These are phyloP conservation scores for Dendrobium huoshanense DNA, from an alignment of 106 monocot species.

Conservation along the genomic window DNA sequence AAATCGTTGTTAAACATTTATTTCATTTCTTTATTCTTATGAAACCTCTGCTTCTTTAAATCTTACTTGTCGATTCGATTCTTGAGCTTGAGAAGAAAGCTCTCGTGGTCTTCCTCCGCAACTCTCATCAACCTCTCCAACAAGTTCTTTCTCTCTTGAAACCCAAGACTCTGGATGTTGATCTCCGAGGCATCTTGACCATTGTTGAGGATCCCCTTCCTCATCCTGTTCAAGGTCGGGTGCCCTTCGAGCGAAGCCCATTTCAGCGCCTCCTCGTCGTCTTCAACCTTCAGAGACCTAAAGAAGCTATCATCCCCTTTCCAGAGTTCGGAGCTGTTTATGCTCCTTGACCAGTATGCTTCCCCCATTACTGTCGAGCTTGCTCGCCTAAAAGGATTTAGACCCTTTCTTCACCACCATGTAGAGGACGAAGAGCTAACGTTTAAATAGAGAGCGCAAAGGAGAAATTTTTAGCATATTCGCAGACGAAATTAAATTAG, in stretches of 20 bases:
- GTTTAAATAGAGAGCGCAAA: no score
- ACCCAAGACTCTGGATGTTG: slow-evolving; percentile 14
- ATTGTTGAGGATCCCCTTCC: slow-evolving; percentile 4
- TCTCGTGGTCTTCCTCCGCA: slow-evolving; percentile 30
- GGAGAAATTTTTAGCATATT: no score
- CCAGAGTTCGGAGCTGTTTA: neutral
- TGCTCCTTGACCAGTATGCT: neutral
- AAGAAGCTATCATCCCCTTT: slow-evolving; percentile 9
- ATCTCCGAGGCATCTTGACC: slow-evolving; percentile 7
- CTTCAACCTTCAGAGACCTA: neutral
- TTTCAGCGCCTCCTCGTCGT: slow-evolving; percentile 24
- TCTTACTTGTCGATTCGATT: slow-evolving; percentile 24
- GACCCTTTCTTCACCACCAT: no score
- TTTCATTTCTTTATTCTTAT: neutral
- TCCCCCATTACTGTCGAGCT: neutral
- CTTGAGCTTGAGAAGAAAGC: slow-evolving; percentile 27
- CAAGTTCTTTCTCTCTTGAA: slow-evolving; percentile 23
- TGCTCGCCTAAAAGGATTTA: neutral
- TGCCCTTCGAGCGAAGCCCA: slow-evolving; percentile 24
- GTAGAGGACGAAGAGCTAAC: no score
- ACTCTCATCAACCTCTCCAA: slow-evolving; percentile 21
- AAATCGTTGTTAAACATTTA: neutral
- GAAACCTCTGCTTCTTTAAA: neutral
- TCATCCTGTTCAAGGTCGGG: slow-evolving; percentile 5
- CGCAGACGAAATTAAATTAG: no score